Percentiles rank a stretch among this genome's conserved stretches.
Conservation (phyloP, 108 stramenopile genomes). For the Stephanodiscus triporus region DNA sequence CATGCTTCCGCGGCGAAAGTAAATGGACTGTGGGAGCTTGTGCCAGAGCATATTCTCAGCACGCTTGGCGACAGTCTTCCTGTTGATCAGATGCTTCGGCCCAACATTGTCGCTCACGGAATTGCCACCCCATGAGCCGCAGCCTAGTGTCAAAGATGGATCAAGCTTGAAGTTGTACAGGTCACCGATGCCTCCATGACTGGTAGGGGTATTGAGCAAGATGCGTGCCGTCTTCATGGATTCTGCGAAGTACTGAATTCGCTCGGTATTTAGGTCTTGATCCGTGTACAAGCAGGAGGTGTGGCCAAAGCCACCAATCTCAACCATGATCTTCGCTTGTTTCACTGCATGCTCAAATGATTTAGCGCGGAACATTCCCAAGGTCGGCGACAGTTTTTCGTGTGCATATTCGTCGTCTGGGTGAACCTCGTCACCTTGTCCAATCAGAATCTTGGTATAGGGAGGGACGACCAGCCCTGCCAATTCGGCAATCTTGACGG, state of each 20-base stretch:
- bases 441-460: conserved; percentile 27
- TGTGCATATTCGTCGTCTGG: conserved; percentile 22
- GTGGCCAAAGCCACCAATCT: conserved; percentile 41
- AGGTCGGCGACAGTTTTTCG: conserved; percentile 44
- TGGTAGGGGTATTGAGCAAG: conserved; percentile 41
- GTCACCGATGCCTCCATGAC: conserved; percentile 34
- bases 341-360: conserved; percentile 40
- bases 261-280: no score
- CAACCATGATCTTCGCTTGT: conserved; percentile 2
- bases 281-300: conserved; percentile 39
- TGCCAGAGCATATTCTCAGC: conserved; percentile 43
- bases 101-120: conserved; percentile 34
- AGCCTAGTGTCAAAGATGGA: conserved; percentile 40
- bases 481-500: conserved; percentile 22
- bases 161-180: conserved; percentile 41
- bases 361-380: conserved; percentile 29
- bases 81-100: conserved; percentile 42
- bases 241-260: no score
- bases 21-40: conserved; percentile 30
- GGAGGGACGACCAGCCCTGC: conserved; percentile 35
- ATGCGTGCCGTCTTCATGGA: conserved; percentile 3
- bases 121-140: conserved; percentile 19
- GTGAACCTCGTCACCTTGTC: not conserved
- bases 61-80: conserved; percentile 40
- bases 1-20: conserved; percentile 38